Conservation (phyloP, 2,329 filamentous ascomycete species). For the Macroventuria anomochaeta region DNA sequence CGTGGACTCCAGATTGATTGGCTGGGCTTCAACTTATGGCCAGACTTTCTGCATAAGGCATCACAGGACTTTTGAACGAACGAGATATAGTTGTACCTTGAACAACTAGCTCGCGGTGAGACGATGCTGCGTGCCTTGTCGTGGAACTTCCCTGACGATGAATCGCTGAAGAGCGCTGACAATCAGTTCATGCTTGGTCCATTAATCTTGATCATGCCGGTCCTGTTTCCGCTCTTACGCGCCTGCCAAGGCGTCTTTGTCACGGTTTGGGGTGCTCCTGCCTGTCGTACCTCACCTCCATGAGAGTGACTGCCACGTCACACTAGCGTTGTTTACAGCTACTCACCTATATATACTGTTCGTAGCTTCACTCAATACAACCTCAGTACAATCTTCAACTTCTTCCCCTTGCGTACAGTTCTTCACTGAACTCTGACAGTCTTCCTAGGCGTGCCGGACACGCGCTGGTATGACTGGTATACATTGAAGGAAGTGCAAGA, state of each 20-base stretch:
- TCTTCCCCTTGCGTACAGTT: too few species aligned
- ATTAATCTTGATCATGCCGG: conserved; percentile 69
- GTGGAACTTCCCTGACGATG: conserved; percentile 75
- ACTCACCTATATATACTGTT: too few species aligned
- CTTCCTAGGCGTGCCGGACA: conserved; percentile 51
- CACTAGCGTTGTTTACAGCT: conserved; percentile 68
- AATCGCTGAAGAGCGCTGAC: conserved; percentile 66
- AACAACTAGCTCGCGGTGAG: too few species aligned
- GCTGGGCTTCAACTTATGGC: conserved; percentile 64
- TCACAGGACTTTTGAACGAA: conserved; percentile 64
- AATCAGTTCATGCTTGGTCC: conserved; percentile 73
- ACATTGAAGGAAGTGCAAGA: conserved; percentile 61
- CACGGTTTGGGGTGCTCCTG: too few species aligned
- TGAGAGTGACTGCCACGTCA: too few species aligned
- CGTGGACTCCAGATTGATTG: too few species aligned
- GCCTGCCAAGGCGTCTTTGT: conserved; percentile 71
- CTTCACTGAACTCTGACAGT: too few species aligned
- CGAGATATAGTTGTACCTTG: too few species aligned
- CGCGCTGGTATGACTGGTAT: conserved; percentile 80
- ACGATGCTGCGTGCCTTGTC: conserved; percentile 73
- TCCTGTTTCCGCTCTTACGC: conserved; percentile 65
- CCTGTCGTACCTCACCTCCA: too few species aligned
- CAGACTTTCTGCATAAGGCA: conserved; percentile 65
- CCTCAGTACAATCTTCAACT: too few species aligned
- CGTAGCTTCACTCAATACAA: too few species aligned